Percentiles rank a stretch among this genome's conserved stretches.
Evolutionary conservation across 75 land plant genomes (phyloP).

Genomic region (Chamaecyparis obtusa): DNA sequence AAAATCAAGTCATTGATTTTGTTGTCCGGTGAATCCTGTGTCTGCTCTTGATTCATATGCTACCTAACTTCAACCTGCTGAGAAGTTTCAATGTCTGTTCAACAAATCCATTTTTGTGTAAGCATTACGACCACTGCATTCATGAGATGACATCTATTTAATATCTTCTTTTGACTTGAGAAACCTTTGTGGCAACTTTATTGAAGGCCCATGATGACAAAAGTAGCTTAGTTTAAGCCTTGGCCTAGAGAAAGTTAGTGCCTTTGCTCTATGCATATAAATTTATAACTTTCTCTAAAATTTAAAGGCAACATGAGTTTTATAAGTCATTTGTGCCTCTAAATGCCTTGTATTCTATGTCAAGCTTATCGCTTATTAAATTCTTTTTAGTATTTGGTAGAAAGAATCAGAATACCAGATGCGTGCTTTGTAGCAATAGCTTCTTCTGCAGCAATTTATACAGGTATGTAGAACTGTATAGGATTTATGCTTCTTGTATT

Average conservation of each 20-base stretch:
- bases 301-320: not conserved
- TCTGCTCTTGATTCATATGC: no score
- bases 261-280: not conserved
- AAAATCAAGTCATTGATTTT: no score
- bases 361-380: not conserved
- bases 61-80: no score
- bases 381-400: not conserved
- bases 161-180: not conserved
- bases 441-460: not conserved
- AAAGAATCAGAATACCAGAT: not conserved
- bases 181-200: not conserved
- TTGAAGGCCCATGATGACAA: not conserved
- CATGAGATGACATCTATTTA: no score
- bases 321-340: not conserved
- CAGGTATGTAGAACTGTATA: not conserved
- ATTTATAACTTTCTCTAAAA: not conserved
- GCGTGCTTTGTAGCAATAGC: not conserved
- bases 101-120: no score
- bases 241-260: not conserved
- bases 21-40: no score
- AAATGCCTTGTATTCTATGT: not conserved
- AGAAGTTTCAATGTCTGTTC: no score
- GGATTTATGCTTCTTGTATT: not conserved
- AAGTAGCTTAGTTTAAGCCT: not conserved
- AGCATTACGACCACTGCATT: no score